A percentile compares a stretch with the other conserved stretches of the same genome.
phyloP scores from a whole-genome alignment of 2,329 filamentous ascomycete species.

The Ophiocordyceps camponoti-saundersi region DNA sequence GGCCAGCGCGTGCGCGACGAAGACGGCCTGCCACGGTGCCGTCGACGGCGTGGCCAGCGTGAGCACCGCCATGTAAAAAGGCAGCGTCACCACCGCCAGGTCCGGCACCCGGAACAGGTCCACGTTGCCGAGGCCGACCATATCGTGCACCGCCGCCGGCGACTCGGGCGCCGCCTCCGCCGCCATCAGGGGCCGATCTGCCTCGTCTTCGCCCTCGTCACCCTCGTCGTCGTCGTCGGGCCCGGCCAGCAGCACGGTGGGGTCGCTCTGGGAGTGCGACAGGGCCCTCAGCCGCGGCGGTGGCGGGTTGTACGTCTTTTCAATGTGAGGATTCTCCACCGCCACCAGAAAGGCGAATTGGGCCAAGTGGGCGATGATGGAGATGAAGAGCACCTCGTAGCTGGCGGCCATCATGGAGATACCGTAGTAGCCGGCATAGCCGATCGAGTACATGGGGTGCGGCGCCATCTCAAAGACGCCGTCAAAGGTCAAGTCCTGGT shows the following conservation, averaged over 20 bases:
- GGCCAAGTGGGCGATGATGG: conserved; percentile 81
- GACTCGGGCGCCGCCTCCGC: conserved; percentile 12
- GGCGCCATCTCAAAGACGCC: conserved; percentile 98
- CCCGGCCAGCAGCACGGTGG: conserved; percentile 9
- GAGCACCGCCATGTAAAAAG: conserved; percentile 57
- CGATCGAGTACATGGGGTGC: conserved; percentile 97
- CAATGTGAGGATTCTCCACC: conserved; percentile 95
- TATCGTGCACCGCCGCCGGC: conserved; percentile 60
- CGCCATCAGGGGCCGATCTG: background rate
- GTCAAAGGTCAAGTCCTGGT: conserved; percentile 94
- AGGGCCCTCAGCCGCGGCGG: conserved; percentile 46
- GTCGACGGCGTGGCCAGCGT: conserved; percentile 66
- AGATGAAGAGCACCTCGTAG: conserved; percentile 94
- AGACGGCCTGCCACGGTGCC: conserved; percentile 55
- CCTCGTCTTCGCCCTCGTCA: background rate
- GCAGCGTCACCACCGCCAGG: conserved; percentile 59
- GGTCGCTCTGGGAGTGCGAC: conserved; percentile 14
- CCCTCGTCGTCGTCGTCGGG: conserved; percentile 3
- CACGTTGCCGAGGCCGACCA: conserved; percentile 68
- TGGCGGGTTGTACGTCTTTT: conserved; percentile 90
- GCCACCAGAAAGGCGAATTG: conserved; percentile 85
- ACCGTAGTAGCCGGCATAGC: conserved; percentile 94
- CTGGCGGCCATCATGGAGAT: conserved; percentile 97
- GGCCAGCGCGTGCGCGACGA: conserved; percentile 60
- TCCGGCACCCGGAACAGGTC: conserved; percentile 83